Conservation (phyloP, 306 rosid species). For the Prunus campanulata region DNA sequence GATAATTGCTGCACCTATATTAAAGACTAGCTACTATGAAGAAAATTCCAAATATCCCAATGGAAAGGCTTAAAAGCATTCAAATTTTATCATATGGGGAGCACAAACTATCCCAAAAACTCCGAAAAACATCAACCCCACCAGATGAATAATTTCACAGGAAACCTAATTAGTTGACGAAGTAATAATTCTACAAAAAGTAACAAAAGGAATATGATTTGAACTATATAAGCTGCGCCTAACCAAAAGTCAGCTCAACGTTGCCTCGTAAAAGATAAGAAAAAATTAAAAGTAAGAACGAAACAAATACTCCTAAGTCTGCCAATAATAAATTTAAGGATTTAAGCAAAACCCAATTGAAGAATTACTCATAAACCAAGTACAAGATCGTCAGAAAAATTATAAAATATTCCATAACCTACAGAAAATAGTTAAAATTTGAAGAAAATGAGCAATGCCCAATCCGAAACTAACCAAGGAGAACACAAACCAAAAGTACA, state of each 20-base stretch:
- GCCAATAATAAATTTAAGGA: neutral
- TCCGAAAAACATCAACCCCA: neutral
- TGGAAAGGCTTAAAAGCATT: neutral
- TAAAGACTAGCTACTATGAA: neutral
- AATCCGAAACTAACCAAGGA: neutral
- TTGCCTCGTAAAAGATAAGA: neutral
- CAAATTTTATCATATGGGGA: neutral
- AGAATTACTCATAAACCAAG: neutral
- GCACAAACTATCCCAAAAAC: neutral
- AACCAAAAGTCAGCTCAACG: neutral
- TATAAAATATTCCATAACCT: neutral
- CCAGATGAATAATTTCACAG: neutral
- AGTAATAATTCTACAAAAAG: neutral
- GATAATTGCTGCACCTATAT: neutral
- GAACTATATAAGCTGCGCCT: neutral
- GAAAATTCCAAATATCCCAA: neutral
- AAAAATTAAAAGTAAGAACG: neutral
- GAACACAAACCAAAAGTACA: neutral
- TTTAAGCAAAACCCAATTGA: neutral
- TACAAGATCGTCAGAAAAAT: neutral
- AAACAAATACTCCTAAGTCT: neutral
- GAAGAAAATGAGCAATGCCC: conserved; percentile 14
- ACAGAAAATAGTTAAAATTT: neutral
- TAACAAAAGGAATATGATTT: neutral
- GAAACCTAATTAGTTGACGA: neutral